These are phyloP conservation scores for Buddleja alternifolia DNA, from an alignment of 257 asterid genomes.

Conservation along the genomic window DNA sequence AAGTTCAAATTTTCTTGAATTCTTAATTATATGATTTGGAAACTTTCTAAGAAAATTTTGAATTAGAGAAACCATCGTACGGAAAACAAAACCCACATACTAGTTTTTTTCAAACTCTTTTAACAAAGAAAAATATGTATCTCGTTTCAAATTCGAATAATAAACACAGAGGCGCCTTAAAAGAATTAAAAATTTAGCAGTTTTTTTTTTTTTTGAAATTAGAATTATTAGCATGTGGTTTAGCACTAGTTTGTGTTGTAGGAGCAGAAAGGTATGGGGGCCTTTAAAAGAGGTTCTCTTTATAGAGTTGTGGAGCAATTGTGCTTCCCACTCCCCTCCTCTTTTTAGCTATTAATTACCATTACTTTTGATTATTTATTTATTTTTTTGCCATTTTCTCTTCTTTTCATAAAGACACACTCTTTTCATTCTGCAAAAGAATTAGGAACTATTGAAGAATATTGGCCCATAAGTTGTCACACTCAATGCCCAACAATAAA, in stretches of 20 bases:
- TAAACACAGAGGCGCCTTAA: no score
- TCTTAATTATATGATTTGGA: no score
- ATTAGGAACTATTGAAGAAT: slow-evolving; percentile 40
- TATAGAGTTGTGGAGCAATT: slow-evolving; percentile 32
- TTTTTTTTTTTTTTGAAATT: slow-evolving; percentile 11
- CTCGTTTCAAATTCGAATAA: no score
- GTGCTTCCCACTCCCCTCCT: slow-evolving; percentile 16
- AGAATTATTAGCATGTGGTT: slow-evolving; percentile 36
- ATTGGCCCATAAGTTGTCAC: slow-evolving; percentile 45
- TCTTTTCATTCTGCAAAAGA: slow-evolving; percentile 35
- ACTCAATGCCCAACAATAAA: slow-evolving; percentile 36
- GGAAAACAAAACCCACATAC: no score
- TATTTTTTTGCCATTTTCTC: slow-evolving; percentile 17
- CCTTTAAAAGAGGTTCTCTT: slow-evolving; percentile 23
- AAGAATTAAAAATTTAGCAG: no score
- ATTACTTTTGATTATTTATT: not conserved
- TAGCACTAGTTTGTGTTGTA: slow-evolving; percentile 39
- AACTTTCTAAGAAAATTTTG: no score
- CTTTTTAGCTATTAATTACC: slow-evolving; percentile 1
- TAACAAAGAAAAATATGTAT: no score
- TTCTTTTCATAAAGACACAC: slow-evolving; percentile 40
- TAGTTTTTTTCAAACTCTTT: no score
- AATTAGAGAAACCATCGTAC: no score
- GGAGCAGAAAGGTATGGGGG: slow-evolving; percentile 39
- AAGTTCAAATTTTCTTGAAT: no score